These are phyloP conservation scores for Nemophila menziesii DNA, from an alignment of 257 asterid species.

Conservation along the genomic window DNA sequence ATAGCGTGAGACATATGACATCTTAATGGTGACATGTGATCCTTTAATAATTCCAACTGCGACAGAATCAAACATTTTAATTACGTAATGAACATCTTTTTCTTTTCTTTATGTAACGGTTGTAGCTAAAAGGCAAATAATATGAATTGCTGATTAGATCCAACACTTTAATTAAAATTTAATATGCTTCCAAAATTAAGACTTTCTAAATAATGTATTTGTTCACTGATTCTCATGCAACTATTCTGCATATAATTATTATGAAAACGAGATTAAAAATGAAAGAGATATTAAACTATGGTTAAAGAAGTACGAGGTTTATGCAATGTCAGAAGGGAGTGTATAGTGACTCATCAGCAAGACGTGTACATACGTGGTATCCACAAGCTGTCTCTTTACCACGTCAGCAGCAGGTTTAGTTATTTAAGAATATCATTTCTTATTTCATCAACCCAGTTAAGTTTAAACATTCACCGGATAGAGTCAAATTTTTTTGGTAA, in stretches of 20 bases:
- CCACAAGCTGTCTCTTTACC: not conserved
- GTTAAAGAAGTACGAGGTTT: slow-evolving; percentile 3
- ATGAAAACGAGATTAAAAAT: not conserved
- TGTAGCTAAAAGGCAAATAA: not conserved
- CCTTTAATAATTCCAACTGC: not conserved
- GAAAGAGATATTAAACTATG: not conserved
- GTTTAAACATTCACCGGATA: too few relatives aligned
- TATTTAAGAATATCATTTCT: too few relatives aligned
- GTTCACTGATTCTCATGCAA: not conserved
- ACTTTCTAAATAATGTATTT: not conserved
- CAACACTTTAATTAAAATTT: not conserved
- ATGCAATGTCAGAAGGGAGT: not conserved
- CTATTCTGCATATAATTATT: not conserved
- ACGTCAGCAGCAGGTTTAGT: not conserved
- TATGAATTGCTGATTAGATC: not conserved
- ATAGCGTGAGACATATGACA: not conserved
- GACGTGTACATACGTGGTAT: not conserved
- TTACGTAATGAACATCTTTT: not conserved
- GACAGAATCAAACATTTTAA: not conserved
- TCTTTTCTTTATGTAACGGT: not conserved
- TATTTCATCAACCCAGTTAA: too few relatives aligned
- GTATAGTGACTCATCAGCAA: not conserved
- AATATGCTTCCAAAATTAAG: not conserved
- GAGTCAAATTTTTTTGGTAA: too few relatives aligned
- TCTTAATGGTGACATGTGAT: slow-evolving; percentile 1